Conservation (phyloP, 2,329 filamentous ascomycete genomes). For the Monosporascus sp. region DNA sequence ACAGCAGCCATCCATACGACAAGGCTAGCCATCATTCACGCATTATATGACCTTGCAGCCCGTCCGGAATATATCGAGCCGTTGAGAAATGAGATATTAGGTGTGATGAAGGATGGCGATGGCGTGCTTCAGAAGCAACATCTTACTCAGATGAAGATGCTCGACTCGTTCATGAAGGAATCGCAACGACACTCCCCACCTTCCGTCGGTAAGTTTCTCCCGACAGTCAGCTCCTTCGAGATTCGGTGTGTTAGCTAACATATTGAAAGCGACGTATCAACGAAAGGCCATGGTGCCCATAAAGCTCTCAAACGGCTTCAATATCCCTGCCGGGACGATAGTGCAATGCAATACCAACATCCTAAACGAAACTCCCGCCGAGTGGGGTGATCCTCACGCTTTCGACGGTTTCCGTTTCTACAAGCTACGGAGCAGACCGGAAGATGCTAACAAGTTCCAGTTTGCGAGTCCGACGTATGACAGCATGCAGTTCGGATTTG, state of each 20-base stretch:
- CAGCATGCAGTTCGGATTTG: conserved; percentile 33
- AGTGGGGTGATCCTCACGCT: conserved; percentile 19
- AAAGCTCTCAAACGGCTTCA: conserved; percentile 28
- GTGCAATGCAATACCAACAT: conserved; percentile 24
- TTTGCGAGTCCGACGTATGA: conserved; percentile 29
- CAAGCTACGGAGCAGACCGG: conserved; percentile 17
- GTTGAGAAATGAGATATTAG: conserved; percentile 35
- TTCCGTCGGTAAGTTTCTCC: conserved; percentile 18
- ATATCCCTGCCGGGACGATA: conserved; percentile 23
- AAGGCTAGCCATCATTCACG: conserved; percentile 27
- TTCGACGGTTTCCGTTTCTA: conserved; percentile 26
- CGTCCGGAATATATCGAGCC: conserved; percentile 37
- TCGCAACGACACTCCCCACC: conserved; percentile 27
- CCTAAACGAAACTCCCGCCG: conserved; percentile 18
- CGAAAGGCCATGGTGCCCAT: conserved; percentile 24
- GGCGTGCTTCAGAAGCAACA: conserved; percentile 21
- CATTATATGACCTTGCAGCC: conserved; percentile 36
- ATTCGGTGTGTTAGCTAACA: background rate
- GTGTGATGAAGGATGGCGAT: conserved; percentile 18
- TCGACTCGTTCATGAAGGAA: conserved; percentile 36
- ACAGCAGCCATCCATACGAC: conserved; percentile 33
- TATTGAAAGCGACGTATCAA: conserved; percentile 19
- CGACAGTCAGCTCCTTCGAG: background rate
- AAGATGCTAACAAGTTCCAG: conserved; percentile 22
- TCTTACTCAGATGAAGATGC: conserved; percentile 25